A percentile compares a stretch with the other conserved stretches of the same genome.
These are phyloP conservation scores for Podaxis pistillaris DNA, from an alignment of 768 basidiomycete species.

Conservation along the genomic window DNA sequence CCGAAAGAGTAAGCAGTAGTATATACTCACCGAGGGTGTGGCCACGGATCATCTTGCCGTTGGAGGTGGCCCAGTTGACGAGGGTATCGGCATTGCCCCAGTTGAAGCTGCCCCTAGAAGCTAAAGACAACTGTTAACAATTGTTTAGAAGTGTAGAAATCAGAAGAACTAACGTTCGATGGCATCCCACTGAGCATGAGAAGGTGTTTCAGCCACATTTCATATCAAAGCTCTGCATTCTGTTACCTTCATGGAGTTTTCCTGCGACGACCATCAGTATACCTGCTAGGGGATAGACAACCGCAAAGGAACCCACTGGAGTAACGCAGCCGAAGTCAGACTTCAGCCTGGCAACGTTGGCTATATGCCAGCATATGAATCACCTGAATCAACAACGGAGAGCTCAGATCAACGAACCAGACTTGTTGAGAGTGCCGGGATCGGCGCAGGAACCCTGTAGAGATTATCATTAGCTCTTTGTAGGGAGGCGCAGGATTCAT, in stretches of 20 bases:
- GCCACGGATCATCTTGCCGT: slow-evolving; percentile 40
- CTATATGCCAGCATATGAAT: slow-evolving; percentile 13
- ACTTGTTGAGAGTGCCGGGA: slow-evolving; percentile 28
- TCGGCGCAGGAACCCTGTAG: slow-evolving; percentile 26
- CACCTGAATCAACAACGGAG: background rate
- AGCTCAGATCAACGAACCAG: slow-evolving; percentile 20
- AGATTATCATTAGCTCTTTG: background rate
- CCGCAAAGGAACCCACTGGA: slow-evolving; percentile 22
- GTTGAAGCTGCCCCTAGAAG: slow-evolving; percentile 30
- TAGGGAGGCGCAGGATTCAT: background rate
- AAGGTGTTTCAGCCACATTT: background rate
- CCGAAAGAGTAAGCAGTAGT: background rate
- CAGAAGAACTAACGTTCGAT: slow-evolving; percentile 29
- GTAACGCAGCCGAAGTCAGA: slow-evolving; percentile 41
- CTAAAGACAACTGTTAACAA: slow-evolving; percentile 15
- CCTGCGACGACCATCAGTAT: slow-evolving; percentile 18
- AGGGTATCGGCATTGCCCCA: slow-evolving; percentile 27
- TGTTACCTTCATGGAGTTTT: slow-evolving; percentile 42
- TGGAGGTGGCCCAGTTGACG: slow-evolving; percentile 38
- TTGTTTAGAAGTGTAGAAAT: background rate
- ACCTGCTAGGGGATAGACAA: background rate
- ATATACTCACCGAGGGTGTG: slow-evolving; percentile 32
- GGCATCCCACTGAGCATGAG: slow-evolving; percentile 32
- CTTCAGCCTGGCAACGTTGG: slow-evolving; percentile 32
- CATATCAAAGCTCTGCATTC: background rate